Base-by-base conservation (phyloP, 148 eudicot genomes). In the Drosera capensis region DNA sequence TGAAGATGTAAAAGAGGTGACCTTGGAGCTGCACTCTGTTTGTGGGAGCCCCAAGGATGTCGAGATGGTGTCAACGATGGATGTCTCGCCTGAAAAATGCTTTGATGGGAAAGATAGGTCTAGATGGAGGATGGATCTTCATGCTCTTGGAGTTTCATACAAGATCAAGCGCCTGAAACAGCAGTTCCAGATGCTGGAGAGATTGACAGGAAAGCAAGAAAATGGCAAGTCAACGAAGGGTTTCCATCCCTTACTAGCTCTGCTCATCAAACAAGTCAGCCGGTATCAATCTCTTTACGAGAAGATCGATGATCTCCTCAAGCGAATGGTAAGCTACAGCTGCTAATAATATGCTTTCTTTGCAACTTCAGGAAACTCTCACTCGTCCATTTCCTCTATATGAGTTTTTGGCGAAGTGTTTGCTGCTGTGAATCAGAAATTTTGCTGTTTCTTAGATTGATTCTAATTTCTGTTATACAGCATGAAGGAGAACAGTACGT, bases 1-100 rank as follows among this genome's bases (percentile, higher is more conserved):
- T 36, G 68, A 67, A 47, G 96, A 70, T 28, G 64, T 31, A 16
- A 62, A 78, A 61, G 65, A 49, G 46, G 63, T 23, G 14, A 12
- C 18, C 0, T 51, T 48, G 50, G 66, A 59, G 41, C 47, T 56
- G 14, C 40, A 44, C 37, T 57, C 70, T 5, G 31, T 60, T 43
- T 51, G 45, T 46, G 53, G 56, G 14, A 63, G 31, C 11, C 31
- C 31, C 11, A 28, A 28, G 31, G 11, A 6, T 6, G 31, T 28
- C 11, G 31, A 28, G 11, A 28, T 0, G 11, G 31, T 28, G 5
- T 6, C 7, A 28, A 28, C 5, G 31, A 28, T 5, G 31, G 58
- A 63, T 30, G 31, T 28, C 5, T 5, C 31, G 5, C 31, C 31
- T 28, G 7, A 28, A 6, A 6, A 28, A 28, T 28, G 31, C 31